Evolutionary conservation across 495 filamentous ascomycete species (phyloP), one percentile per base, ranked within the genome.

Genomic region (Staphylotrichum tortipilum): DNA sequence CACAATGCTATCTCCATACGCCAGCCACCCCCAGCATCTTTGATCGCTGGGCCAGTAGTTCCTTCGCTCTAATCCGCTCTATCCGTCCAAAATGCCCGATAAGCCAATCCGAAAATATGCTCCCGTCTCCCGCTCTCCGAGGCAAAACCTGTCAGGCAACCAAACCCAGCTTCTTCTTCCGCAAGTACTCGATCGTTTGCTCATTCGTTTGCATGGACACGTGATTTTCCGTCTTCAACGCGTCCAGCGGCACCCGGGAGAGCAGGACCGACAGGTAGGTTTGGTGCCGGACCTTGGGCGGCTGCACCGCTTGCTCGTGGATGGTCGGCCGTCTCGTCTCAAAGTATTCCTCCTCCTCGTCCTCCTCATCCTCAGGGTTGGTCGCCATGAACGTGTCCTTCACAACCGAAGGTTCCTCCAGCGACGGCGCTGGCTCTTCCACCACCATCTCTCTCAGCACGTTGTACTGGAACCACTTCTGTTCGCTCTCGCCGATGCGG

Each of bases 391-490:
- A 38, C 14, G 66, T 70, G 15, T 75, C 72, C 44, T 70, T 64
- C 22, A 73, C 64, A 17, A 67, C 49, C 14, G 60, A 60, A 12
- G 44, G 40, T 14, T 62, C 61, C 23, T 55, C 59, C 11, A 22
- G 55, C 41, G 60, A 36, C 23, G 49, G 49, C 7, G 53, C 30
- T 37, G 61, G n/a, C 15, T 58, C 52, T 52, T 42, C 60, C 56
- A 39, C 48, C 38, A 68, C 60, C 22, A 63, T 44, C 44, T 68
- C 55, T 42, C 67, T 65, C 23, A 82, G 53, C 5, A 68, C 57
- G 36, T 74, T 77, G 50, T 87, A 87, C 60, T 86, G 80, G 55
- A 67, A 86, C 76, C 77, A 83, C 47, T 67, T 68, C 35, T 69
- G 68, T 1, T 71, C 70, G 35, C 61, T 60, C 43, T 75, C 68